Evolutionary conservation across 169 alveolate genomes (phyloP), one percentile per base, ranked within the genome.

Genomic region (Babesia caballi): DNA sequence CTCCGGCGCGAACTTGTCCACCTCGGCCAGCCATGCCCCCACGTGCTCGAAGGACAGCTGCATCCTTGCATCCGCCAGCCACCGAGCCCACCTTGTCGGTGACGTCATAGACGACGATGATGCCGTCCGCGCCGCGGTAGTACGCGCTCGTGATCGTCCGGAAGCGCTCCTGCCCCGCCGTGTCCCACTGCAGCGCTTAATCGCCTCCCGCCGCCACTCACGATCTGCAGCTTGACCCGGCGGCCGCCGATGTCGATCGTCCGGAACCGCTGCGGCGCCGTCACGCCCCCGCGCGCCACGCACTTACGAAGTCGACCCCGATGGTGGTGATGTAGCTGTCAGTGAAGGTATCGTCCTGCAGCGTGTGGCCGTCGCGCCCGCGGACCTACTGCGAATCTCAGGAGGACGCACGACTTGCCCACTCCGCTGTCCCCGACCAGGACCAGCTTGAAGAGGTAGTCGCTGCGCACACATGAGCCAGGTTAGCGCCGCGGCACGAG

Each of bases 341-440:
- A 1, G 96, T 86, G 81, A 91, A 94, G 52, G 85, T 85, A 63
- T 93, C 96, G 87, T 93, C 93, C 53, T 78, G 63, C 59, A 25
- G 12, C 25, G 21, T 4, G 27, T 38, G 19, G 23, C 0, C 14
- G 49, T 52, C 63, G 58, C 41, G 33, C 72, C 40, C 57, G 72
- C 66, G 96, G 23, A 69, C 63, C 11, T 36, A 78, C 87, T 4
- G 99, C 96, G 63, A 97, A 97, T 32, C 99, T 91, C 63, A 97
- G 93, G 15, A 97, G 90, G 49, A 97, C 89, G 56, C 98, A 96
- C 8, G 98, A 95, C 74, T 97, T 97, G 30, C 99, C 99, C 0
- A 96, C 99, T 19, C 99, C 98, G 32, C 98, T 92, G 75, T 97
- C 99, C 12, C 99, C 99, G 59, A 97, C 93, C 14, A 97, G 93